Evolutionary conservation across 306 rosid species (phyloP).

Genomic region (Psophocarpus tetragonolobus): DNA sequence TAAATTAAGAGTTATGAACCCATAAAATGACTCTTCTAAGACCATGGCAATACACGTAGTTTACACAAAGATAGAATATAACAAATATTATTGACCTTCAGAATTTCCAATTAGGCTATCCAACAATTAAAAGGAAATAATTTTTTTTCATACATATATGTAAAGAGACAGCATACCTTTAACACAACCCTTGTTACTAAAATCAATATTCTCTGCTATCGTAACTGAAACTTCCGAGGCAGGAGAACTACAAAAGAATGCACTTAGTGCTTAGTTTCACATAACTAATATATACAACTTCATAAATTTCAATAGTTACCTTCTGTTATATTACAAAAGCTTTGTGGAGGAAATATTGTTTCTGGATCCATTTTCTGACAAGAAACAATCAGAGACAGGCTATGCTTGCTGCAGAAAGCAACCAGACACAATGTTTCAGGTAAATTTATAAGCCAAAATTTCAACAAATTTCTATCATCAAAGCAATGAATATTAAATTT

Average conservation of each 20-base stretch:
- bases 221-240: constrained; percentile 49
- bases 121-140: constrained; percentile 11
- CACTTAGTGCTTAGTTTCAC: constrained; percentile 22
- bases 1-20: background rate
- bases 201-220: constrained; percentile 35
- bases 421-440: constrained; percentile 35
- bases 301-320: constrained; percentile 47
- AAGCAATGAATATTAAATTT: background rate
- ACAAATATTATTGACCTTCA: constrained; percentile 22
- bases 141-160: background rate
- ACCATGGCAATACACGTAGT: background rate
- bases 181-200: constrained; percentile 6
- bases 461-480: constrained; percentile 4
- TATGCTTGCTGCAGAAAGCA: constrained; percentile 65
- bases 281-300: constrained; percentile 14
- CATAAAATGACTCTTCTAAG: background rate
- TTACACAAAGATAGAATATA: background rate
- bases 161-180: constrained; percentile 41
- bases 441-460: constrained; percentile 18
- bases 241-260: constrained; percentile 57
- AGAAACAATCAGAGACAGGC: constrained; percentile 50
- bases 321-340: constrained; percentile 65
- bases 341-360: constrained; percentile 57
- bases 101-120: background rate
- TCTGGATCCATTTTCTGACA: constrained; percentile 63